Evolutionary conservation across 2,329 filamentous ascomycete species (phyloP), one percentile per base, ranked within the genome.

Genomic region (Fusarium acutatum): DNA sequence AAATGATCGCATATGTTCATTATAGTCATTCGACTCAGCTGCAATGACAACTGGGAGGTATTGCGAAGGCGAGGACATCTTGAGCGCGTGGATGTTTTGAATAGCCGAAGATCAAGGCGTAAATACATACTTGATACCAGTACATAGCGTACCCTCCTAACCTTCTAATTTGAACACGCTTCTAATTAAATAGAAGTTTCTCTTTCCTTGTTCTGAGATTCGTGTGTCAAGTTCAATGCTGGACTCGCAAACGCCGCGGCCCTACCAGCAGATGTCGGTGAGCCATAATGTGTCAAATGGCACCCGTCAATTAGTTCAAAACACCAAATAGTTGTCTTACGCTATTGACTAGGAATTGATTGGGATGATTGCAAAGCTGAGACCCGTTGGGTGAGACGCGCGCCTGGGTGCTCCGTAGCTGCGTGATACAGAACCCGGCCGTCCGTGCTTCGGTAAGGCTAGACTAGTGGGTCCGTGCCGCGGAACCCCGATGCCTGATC

Each of bases 101-200:
- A 49, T 4, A 9, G 0, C 7, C 9, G 4, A 12, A n/a, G 14
- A 22, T 30, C 43, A 28, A 7, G 6, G 8, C 5, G 26, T 7
- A 28, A 4, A 5, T 17, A 4, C 4, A 12, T 17, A 0, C 0
- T 3, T 4, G 9, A n/a, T 14, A 6, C 10, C 5, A 30, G 14
- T 8, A 7, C 4, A 30, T 5, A 4, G 4, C 5, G 7, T n/a
- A 32, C 14, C 9, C 0, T 8, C 4, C 3, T 5, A 0, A 12
- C 7, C 7, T 6, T 7, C 4, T 13, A 5, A 6, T 5, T 0
- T 13, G 1, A 8, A 4, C 14, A 3, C 7, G 0, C 6, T 49
- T 32, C 4, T 14, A 11, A 30, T 5, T 0, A 3, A 15, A 30
- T 7, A n/a, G 0, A n/a, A 13, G 5, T 1, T 3, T 1, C 1